Conservation (phyloP, 2,329 filamentous ascomycete species). For the Lomentospora prolificans region DNA sequence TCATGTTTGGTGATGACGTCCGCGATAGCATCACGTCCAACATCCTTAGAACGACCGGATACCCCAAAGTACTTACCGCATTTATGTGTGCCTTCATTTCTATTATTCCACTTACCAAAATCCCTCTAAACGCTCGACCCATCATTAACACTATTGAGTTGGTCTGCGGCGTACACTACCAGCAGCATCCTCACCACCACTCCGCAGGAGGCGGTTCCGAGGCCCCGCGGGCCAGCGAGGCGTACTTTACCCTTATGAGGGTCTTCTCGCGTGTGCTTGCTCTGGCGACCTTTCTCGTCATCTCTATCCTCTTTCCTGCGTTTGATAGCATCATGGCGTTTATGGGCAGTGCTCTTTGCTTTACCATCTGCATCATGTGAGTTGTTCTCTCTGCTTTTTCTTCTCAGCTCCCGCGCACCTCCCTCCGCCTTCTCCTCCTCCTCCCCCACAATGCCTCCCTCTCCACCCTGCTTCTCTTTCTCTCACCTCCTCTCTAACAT, state of each 20-base stretch:
- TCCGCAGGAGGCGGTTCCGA: conserved; percentile 32
- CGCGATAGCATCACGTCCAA: conserved; percentile 86
- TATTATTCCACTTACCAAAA: conserved; percentile 90
- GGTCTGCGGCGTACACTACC: conserved; percentile 59
- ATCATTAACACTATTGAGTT: conserved; percentile 81
- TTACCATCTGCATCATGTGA: conserved; percentile 81
- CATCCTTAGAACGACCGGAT: conserved; percentile 64
- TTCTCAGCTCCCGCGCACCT: neutral
- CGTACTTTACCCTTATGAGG: conserved; percentile 29
- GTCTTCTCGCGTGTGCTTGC: conserved; percentile 54
- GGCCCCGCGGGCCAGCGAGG: conserved; percentile 25
- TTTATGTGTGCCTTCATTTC: conserved; percentile 79
- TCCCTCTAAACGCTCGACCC: conserved; percentile 82
- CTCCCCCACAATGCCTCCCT: neutral
- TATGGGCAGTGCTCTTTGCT: conserved; percentile 82
- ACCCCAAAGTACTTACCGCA: conserved; percentile 63
- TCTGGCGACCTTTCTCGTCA: conserved; percentile 61
- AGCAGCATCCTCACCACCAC: conserved; percentile 23
- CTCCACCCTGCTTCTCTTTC: neutral
- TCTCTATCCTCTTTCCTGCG: conserved; percentile 60
- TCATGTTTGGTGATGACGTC: conserved; percentile 93
- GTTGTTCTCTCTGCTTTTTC: too few relatives aligned
- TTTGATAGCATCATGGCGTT: conserved; percentile 90
- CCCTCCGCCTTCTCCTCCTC: neutral
- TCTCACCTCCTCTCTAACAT: neutral